phyloP scores from a whole-genome alignment of 2,329 filamentous ascomycete species.

The Paecilomyces sp. region DNA sequence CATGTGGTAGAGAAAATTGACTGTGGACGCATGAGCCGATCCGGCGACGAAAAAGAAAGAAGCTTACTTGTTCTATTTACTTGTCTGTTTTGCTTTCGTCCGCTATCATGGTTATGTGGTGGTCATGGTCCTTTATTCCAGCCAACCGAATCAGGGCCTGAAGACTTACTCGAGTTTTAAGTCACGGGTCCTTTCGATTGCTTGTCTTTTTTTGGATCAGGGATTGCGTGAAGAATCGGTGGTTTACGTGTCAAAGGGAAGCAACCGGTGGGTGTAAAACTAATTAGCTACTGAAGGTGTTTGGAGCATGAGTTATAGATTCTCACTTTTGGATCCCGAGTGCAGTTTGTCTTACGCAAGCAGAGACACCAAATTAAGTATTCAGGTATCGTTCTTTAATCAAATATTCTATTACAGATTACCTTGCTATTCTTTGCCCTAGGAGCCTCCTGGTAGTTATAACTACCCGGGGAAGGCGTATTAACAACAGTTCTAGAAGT shows the following conservation, averaged over 20 bases:
- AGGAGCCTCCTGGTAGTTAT: not conserved
- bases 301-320: not conserved
- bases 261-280: not conserved
- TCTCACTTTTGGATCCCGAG: not conserved
- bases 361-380: not conserved
- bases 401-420: not conserved
- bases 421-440: not conserved
- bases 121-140: not conserved
- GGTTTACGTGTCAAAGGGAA: not conserved
- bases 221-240: too few species aligned
- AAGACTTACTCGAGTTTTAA: not conserved
- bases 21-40: not conserved
- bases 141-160: not conserved
- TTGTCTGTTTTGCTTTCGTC: not conserved
- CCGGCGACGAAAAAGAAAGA: not conserved
- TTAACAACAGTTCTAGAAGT: not conserved
- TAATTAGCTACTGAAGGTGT: not conserved
- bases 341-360: constrained; percentile 14
- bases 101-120: not conserved
- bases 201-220: not conserved
- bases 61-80: too few species aligned
- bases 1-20: not conserved
- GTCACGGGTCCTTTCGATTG: not conserved
- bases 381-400: not conserved
- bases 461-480: not conserved